Percentiles rank a stretch among this genome's conserved stretches.
phyloP scores from a whole-genome alignment of 2,329 filamentous ascomycete species.

The Coleophoma cylindrospora region DNA sequence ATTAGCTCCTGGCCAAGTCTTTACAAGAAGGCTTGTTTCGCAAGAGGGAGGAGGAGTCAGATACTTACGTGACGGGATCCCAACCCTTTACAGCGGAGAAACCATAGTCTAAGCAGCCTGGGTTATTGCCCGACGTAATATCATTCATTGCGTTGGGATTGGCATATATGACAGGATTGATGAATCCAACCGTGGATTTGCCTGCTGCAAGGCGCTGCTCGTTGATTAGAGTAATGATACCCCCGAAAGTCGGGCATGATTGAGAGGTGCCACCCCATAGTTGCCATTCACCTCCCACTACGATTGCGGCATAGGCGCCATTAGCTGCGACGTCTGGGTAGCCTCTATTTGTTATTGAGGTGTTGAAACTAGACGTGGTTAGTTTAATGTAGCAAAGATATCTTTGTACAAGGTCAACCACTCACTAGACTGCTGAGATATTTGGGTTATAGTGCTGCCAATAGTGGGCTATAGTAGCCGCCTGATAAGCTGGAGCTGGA shows the following conservation, averaged over 20 bases:
- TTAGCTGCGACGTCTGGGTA: constrained; percentile 40
- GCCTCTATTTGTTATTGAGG: constrained; percentile 32
- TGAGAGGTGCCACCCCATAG: constrained; percentile 32
- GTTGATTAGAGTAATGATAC: constrained; percentile 40
- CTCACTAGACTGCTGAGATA: not conserved
- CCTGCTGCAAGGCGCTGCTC: constrained; percentile 25
- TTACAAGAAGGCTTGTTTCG: too few relatives aligned
- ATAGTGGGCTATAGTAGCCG: not conserved
- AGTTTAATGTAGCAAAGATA: constrained; percentile 26
- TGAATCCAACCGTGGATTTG: constrained; percentile 27
- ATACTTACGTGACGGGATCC: too few relatives aligned
- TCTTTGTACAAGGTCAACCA: constrained; percentile 31
- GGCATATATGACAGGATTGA: constrained; percentile 23
- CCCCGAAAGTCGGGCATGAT: constrained; percentile 50
- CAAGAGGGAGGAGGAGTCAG: too few relatives aligned
- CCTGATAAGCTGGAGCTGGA: not conserved
- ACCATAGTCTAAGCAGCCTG: too few relatives aligned
- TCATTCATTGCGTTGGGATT: constrained; percentile 17
- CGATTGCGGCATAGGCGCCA: constrained; percentile 18
- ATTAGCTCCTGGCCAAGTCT: too few relatives aligned
- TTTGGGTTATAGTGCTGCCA: not conserved
- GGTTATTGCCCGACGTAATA: constrained; percentile 8
- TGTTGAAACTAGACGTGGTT: constrained; percentile 39
- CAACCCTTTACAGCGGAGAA: too few relatives aligned
- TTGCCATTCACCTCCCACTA: not conserved